Evolutionary conservation across 352 stramenopile species (phyloP), one percentile per base, ranked within the genome.

Genomic region (Aphanomyces euteiches): DNA sequence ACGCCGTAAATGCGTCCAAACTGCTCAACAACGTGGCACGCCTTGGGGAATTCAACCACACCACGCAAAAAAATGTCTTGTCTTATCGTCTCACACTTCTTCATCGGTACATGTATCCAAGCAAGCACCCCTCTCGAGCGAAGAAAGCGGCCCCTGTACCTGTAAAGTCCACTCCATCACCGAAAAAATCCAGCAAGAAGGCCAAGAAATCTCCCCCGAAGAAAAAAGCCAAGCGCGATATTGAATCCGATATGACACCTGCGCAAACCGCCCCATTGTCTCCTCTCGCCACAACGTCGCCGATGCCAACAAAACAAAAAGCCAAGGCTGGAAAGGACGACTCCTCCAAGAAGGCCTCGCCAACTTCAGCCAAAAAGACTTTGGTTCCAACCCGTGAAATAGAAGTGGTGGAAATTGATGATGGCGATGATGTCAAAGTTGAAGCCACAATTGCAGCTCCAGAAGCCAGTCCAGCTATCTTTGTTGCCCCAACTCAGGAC

Each of bases 11-110:
- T 37, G 34, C 54, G 1, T n/a, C 5, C 54, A 13, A 61, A 40
- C 5, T 61, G 15, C 21, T 40, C 17, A 37, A 61, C 17, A 28
- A 41, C 39, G 28, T 28, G 28, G 19, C 19, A 17, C 8, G 54
- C 15, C 10, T 61, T 39, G 54, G 15, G 54, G 54, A 12, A 39
- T 7, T 61, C 19, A 28, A 37, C 15, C 54, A 17, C 15, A 28
- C 50, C 10, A 13, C 21, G 39, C 8, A 19, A 12, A 39, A 61
- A 37, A 7, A 61, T 37, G 3, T 61, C 10, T 61, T 40, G 17
- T 1, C 39, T 28, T 61, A 61, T 39, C 54, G 54, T 13, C 39
- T 61, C 28, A 61, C 54, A 41, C 6, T 61, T 12, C n/a, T 61
- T 10, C 54, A 61, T 39, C 54, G 54, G n/a, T 61, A 40, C 36